Evolutionary conservation across 331 rosid genomes (phyloP), one percentile per base, ranked within the genome.

Genomic region (Telfairia occidentalis): DNA sequence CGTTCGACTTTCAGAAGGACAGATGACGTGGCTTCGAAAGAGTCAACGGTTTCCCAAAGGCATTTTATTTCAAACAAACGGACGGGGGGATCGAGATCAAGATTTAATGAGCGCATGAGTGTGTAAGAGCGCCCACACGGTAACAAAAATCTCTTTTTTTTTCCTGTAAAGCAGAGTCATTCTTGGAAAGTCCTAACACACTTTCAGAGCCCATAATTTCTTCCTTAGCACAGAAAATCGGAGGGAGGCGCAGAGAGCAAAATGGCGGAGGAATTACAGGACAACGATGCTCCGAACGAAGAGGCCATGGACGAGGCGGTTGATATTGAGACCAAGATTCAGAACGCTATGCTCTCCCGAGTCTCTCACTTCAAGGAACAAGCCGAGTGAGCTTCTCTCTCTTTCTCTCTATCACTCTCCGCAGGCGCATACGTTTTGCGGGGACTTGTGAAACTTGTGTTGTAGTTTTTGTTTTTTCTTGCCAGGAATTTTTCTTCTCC

Each of bases 361-460:
- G 80, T 89, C 77, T 26, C 89, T 64, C 84, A 88, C 87, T 90
- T 91, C 89, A 93, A 91, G 76, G 84, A 91, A 61, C 97, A 88
- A 82, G 82, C 98, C 59, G 92, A 91, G 98, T 93, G 71, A 29
- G 73, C 23, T 50, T 24, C 21, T 60, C 49, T 49, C 38, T 77
- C 43, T 37, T 49, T 78, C 38, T 71, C 78, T 42, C 69, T 74
- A 24, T 12, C 24, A 45, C 28, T 40, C 74, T 40, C 16, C 19
- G 9, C n/a, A 16, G 5, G 16, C 50, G 32, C 45, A 21, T 21
- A n/a, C 18, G 5, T 42, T 42, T 23, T 5, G 3, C 48, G 50
- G 2, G 35, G 35, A 23, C 34, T 42, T 42, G 53, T 38, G 30
- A 49, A 49, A 37, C 46, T 13, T 45, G 18, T 72, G 2, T 26